Base-by-base conservation (phyloP, 2,329 filamentous ascomycete genomes). In the Clonostachys sp. region DNA sequence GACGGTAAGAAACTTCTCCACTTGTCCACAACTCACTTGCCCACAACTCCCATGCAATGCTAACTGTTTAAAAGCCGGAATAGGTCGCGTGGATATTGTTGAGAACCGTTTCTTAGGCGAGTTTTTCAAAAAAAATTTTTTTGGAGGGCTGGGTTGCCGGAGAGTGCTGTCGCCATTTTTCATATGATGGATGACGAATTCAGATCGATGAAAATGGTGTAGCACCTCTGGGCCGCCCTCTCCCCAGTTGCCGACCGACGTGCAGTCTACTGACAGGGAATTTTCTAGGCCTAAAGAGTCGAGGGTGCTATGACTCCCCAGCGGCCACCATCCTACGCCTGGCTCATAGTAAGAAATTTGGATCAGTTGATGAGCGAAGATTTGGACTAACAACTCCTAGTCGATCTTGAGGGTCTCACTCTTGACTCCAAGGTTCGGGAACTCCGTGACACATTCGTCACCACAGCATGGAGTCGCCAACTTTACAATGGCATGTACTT, bases 321-420 rank as follows among this genome's bases (percentile, higher is more conserved):
- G n/a, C n/a, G n/a, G n/a, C n/a, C n/a, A 58, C 53, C 6, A 51
- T 55, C 43, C 36, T 45, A 38, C 34, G 30, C 24, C 34, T 34
- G n/a, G 20, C 38, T 13, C 14, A 33, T 8, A 18, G 12, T 41
- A 33, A 17, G n/a, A 35, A 39, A 45, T 3, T 16, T 34, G 16
- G 10, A 30, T 13, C 33, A 18, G 33, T 17, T 39, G 34, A 48
- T 36, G 12, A 51, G 58, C 8, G 34, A n/a, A 12, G 17, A 18
- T 13, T n/a, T 16, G 50, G 50, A 59, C 55, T 6, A 53, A 59
- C 20, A 48, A 52, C 9, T 57, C n/a, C 64, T 65, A 46, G 39
- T 61, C 2, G 75, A 80, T 50, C 67, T 82, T 45, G 79, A 82
- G 60, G 78, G 78, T 53, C 69, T 82, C 17, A 73, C 77, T 53